phyloP scores from a whole-genome alignment of 2,329 filamentous ascomycete species.

The Cadophora luteo-olivacea region DNA sequence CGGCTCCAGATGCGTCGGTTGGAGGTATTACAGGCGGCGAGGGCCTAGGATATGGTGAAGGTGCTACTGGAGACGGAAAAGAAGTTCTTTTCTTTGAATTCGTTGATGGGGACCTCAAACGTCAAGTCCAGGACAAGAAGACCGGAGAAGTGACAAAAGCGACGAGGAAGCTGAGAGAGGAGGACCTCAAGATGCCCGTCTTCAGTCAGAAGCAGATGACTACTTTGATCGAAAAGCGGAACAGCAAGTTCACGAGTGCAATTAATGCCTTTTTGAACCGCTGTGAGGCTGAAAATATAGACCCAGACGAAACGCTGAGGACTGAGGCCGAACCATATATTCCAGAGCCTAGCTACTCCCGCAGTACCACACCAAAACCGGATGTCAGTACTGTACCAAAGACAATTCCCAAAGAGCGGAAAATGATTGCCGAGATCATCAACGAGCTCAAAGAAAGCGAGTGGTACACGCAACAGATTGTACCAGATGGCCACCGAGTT shows the following conservation, averaged over 20 bases:
- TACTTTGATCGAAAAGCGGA: conserved; percentile 86
- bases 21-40: conserved; percentile 61
- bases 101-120: conserved; percentile 86
- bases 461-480: conserved; percentile 93
- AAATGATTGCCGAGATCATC: conserved; percentile 83
- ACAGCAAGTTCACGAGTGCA: conserved; percentile 80
- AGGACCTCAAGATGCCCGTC: conserved; percentile 88
- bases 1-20: conserved; percentile 61
- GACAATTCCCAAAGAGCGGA: conserved; percentile 80
- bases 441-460: conserved; percentile 79
- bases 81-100: conserved; percentile 93
- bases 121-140: conserved; percentile 74
- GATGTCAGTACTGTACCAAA: conserved; percentile 61
- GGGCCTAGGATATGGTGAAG: conserved; percentile 46
- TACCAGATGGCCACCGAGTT: conserved; percentile 89
- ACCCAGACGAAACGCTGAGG: conserved; percentile 72
- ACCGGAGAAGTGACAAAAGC: conserved; percentile 76
- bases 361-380: conserved; percentile 45
- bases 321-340: conserved; percentile 65
- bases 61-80: conserved; percentile 50
- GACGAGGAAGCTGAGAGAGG: conserved; percentile 72
- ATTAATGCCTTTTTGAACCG: conserved; percentile 78
- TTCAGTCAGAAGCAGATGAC: conserved; percentile 94
- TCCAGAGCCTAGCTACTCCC: conserved; percentile 61
- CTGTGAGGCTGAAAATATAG: conserved; percentile 67